Base-by-base conservation (phyloP, 1,139 yeast genomes). In the Scheffersomyces segobiensis region DNA sequence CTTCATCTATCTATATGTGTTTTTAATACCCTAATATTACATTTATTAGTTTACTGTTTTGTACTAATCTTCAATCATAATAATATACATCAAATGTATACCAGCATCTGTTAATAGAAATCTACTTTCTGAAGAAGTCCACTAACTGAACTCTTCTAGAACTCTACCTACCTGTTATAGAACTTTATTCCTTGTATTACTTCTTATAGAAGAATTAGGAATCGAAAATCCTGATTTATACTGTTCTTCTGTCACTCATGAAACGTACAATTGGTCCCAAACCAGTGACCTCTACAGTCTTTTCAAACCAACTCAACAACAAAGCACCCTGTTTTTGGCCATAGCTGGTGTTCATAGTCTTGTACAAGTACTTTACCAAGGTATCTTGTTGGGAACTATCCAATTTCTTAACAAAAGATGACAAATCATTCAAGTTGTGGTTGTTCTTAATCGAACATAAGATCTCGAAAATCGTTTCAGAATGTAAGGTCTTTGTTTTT, bases 271-370 rank as follows among this genome's bases (percentile, higher is more conserved):
- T 89, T 51, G 97, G 91, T 12, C 97, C 97, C 71, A 90, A 87
- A 19, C 98, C 98, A 17, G 93, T 86, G 52, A 85, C 76, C 62
- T 89, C 96, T 50, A 91, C 88, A 26, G 96, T 85, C 75, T 92
- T 93, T 67, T 95, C 98, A 71, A 89, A 92, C 99, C 99, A 96
- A 49, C 87, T 84, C 68, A 96, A 84, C 67, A 96, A 75, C 57
- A 88, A 81, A 53, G 97, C 97, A 21, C 98, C 97, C 66, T 89
- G 93, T 66, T 90, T 91, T 64, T 93, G 92, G 5, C 96, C 92
- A 65, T 87, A 86, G 39, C 86, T 82, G 10, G 88, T 78, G 50
- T 87, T 80, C 97, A 96, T 92, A 52, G 92, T 93, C 68, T 88
- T 89, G 76, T 93, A 96, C 60, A 95, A 79, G 72, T 91, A 91